These are phyloP conservation scores for Haplosporangium sp. DNA, from an alignment of 371 early-diverging fungal species.

Conservation along the genomic window DNA sequence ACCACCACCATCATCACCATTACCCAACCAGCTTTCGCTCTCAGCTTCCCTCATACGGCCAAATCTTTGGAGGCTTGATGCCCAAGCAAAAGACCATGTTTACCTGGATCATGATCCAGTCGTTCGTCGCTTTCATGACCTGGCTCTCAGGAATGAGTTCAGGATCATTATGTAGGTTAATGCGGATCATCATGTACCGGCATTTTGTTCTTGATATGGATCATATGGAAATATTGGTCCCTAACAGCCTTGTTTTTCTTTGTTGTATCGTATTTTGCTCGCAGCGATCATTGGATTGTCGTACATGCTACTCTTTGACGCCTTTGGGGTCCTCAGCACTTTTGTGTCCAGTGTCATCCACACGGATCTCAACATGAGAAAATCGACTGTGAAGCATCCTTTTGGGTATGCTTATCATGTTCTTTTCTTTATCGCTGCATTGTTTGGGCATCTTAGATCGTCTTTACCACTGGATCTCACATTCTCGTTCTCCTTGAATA, in stretches of 20 bases:
- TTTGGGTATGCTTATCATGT: conserved; percentile 61
- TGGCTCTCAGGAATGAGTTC: conserved; percentile 64
- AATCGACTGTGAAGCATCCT: conserved; percentile 66
- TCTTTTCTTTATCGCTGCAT: no score
- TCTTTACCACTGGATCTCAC: not conserved
- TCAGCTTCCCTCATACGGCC: conserved; percentile 54
- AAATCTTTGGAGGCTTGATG: conserved; percentile 61
- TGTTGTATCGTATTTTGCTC: not conserved
- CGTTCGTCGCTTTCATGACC: conserved; percentile 59
- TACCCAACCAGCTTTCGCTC: conserved; percentile 52
- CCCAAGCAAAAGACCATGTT: conserved; percentile 72
- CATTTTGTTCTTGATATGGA: not conserved
- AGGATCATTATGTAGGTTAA: conserved; percentile 63
- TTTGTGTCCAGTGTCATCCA: conserved; percentile 67
- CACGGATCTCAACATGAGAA: conserved; percentile 58
- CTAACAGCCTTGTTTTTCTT: not conserved
- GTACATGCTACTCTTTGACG: conserved; percentile 72
- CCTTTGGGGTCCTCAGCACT: conserved; percentile 68
- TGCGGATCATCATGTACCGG: not conserved
- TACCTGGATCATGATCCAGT: conserved; percentile 66
- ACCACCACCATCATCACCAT: conserved; percentile 25
- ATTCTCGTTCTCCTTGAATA: not conserved
- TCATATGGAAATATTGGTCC: not conserved
- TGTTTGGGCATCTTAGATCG: no score
- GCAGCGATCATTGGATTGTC: conserved; percentile 65